Base-by-base conservation (phyloP, 345 rosid genomes). In the Physaria fendleri region DNA sequence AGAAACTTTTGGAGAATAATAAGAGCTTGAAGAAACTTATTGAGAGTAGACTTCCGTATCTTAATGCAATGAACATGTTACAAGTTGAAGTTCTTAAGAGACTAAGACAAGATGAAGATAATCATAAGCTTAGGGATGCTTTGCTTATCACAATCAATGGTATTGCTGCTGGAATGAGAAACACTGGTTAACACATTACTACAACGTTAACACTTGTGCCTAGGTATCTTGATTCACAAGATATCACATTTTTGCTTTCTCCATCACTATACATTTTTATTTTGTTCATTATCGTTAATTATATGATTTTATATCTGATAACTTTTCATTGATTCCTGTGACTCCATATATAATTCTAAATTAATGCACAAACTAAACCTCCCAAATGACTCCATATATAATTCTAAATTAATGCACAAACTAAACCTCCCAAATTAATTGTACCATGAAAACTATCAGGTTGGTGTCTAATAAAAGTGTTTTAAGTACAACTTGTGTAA, bases 151-250 rank as follows among this genome's bases (percentile, higher is more conserved):
- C 97, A 29, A 85, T 87, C 29, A 89, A 89, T 40, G 95, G 97
- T 30, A 93, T 93, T 18, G 99, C 97, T 46, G 97, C 99, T 16
- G 97, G 97, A 14, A 93, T 87, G 97, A 83, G 95, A 76, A 89
- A 85, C 64, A 87, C 97, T 0, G 91, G 95, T 72, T 82, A 64
- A 69, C 4, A 62, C 12, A 32, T 18, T 17, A 5, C 18, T 9
- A 37, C 42, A 37, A 14, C 18, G 14, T 25, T 14, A n/a, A n/a
- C n/a, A n/a, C n/a, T n/a, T n/a, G n/a, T 45, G 16, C 12, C 8
- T 34, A 2, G 39, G 39, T 44, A 0, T 0, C 24, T 17, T 22
- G 35, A 42, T 8, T 22, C 22, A 41, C 43, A 40, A 51, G 16
- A 41, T 10, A 4, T 9, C 21, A 17, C 16, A 2, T 32, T 15